phyloP scores from a whole-genome alignment of 2,329 filamentous ascomycete species.

The Trichoderma gracile region DNA sequence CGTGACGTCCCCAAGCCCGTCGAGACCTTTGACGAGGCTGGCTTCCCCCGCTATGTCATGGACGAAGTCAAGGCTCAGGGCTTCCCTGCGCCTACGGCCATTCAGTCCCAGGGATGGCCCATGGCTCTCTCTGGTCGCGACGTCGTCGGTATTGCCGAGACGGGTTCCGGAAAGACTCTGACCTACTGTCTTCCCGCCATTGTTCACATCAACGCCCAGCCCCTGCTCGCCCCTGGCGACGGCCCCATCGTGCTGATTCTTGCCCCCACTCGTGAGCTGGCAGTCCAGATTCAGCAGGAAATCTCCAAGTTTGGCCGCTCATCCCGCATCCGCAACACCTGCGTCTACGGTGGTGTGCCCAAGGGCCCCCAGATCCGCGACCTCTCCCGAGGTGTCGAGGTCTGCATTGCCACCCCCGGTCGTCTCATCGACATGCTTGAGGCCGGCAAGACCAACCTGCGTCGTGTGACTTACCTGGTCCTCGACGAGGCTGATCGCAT shows the following conservation, averaged over 20 bases:
- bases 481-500: constrained; percentile 99
- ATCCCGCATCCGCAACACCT: constrained; percentile 96
- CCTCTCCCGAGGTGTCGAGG: constrained; percentile 90
- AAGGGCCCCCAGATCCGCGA: constrained; percentile 97
- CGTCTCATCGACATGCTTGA: constrained; percentile 99
- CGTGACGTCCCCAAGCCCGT: constrained; percentile 86
- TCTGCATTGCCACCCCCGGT: constrained; percentile 96
- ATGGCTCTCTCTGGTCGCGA: constrained; percentile 98
- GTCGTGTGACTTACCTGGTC: constrained; percentile 95
- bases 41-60: constrained; percentile 96
- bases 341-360: constrained; percentile 97
- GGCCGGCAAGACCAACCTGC: constrained; percentile 95
- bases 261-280: constrained; percentile 94
- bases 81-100: constrained; percentile 88
- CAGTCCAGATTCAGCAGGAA: constrained; percentile 97
- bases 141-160: constrained; percentile 98
- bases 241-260: constrained; percentile 96
- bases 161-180: constrained; percentile 97
- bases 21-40: constrained; percentile 95
- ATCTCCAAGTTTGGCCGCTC: constrained; percentile 99
- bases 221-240: constrained; percentile 89
- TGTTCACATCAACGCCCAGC: constrained; percentile 99
- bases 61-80: constrained; percentile 98
- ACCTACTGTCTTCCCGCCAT: constrained; percentile 98
- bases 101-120: constrained; percentile 98